phyloP scores from a whole-genome alignment of 2,329 filamentous ascomycete genomes.

The Bimuria novae-zelandiae region DNA sequence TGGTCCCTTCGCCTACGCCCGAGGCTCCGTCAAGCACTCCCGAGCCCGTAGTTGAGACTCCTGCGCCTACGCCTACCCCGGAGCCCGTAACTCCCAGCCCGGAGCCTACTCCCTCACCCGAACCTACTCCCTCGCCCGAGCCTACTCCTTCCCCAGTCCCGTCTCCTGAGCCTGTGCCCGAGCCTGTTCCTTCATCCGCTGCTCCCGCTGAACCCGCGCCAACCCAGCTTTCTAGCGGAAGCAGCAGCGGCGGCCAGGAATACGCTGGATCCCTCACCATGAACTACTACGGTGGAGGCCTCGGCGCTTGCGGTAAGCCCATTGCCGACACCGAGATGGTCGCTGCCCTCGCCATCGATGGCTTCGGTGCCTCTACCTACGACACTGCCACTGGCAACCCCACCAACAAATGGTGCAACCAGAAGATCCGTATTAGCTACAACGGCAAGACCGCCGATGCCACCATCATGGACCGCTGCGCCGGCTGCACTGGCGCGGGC shows the following conservation, averaged over 20 bases:
- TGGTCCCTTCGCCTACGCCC: neutral
- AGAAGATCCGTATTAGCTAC: slow-evolving; percentile 39
- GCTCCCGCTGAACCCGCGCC: slow-evolving; percentile 9
- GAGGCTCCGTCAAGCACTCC: slow-evolving; percentile 1
- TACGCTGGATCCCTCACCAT: slow-evolving; percentile 39
- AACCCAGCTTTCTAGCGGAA: slow-evolving; percentile 10
- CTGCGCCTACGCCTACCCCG: slow-evolving; percentile 11
- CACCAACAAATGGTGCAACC: slow-evolving; percentile 42
- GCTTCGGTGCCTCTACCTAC: slow-evolving; percentile 38
- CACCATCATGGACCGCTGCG: slow-evolving; percentile 42
- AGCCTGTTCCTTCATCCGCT: slow-evolving; percentile 4
- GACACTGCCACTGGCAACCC: slow-evolving; percentile 35
- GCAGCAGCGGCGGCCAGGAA: slow-evolving; percentile 11
- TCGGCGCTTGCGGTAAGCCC: slow-evolving; percentile 37
- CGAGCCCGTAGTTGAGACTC: slow-evolving; percentile 12
- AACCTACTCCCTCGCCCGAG: neutral
- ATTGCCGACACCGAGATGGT: slow-evolving; percentile 29
- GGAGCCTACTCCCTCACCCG: slow-evolving; percentile 11
- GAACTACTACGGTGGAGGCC: slow-evolving; percentile 36
- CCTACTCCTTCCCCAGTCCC: slow-evolving; percentile 1
- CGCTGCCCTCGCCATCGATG: slow-evolving; percentile 34
- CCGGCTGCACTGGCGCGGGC: slow-evolving; percentile 31
- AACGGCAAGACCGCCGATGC: slow-evolving; percentile 33
- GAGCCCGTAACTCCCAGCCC: neutral
- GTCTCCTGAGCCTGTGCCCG: neutral